Conservation (phyloP, 768 basidiomycete species). For the Sporobolomyces phaffii region DNA sequence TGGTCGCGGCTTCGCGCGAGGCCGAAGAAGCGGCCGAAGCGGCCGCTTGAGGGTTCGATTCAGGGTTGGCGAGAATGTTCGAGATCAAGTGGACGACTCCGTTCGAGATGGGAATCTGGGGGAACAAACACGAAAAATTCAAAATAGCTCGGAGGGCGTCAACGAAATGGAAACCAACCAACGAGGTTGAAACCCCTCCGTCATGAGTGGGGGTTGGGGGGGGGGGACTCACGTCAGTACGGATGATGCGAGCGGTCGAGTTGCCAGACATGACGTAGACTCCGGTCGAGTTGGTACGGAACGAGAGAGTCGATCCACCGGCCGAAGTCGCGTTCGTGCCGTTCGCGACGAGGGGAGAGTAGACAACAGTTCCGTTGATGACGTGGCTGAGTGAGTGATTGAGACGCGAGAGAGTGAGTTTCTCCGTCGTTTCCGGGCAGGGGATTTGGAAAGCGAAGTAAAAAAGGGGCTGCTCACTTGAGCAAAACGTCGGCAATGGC, state of each 20-base stretch:
- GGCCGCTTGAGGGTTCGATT: slow-evolving; percentile 45
- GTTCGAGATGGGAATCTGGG: slow-evolving; percentile 18
- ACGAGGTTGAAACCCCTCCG: no score
- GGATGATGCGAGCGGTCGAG: slow-evolving; percentile 44
- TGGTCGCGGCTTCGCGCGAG: neutral
- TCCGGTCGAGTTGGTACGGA: slow-evolving; percentile 44
- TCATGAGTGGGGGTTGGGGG: no score
- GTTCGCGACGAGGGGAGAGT: slow-evolving; percentile 44
- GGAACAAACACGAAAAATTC: neutral
- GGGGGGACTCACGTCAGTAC: slow-evolving; percentile 42
- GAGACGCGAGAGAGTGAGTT: neutral
- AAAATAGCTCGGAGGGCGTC: neutral
- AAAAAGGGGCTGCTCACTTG: slow-evolving; percentile 35
- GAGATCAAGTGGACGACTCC: slow-evolving; percentile 44
- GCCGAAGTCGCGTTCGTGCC: slow-evolving; percentile 45
- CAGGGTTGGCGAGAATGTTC: slow-evolving; percentile 46
- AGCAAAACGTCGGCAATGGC: slow-evolving; percentile 43
- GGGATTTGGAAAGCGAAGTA: neutral
- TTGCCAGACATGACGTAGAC: slow-evolving; percentile 45
- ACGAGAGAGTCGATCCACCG: slow-evolving; percentile 46
- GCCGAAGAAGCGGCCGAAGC: slow-evolving; percentile 39
- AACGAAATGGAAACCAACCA: no score
- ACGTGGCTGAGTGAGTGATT: slow-evolving; percentile 41
- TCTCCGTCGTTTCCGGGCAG: neutral
- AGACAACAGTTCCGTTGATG: slow-evolving; percentile 47